Conservation (phyloP, 148 eudicot species). For the Vaccinium vitisidaea region DNA sequence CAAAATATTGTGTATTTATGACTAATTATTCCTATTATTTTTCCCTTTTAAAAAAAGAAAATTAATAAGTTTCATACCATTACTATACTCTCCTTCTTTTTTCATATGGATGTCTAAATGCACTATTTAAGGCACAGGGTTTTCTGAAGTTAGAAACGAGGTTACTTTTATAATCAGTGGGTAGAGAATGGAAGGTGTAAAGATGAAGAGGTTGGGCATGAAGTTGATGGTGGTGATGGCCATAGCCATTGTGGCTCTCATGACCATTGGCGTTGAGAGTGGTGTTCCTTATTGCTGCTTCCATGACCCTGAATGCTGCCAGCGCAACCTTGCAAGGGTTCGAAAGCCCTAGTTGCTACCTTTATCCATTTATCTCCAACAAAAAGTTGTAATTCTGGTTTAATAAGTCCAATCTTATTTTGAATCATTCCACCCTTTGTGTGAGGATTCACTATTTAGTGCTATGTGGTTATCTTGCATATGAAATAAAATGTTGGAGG, state of each 20-base stretch:
- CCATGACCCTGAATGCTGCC: conserved; percentile 10
- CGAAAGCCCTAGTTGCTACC: not conserved
- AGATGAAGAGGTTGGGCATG: not conserved
- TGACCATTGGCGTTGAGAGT: not conserved
- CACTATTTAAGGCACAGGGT: not conserved
- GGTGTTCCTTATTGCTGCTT: not conserved
- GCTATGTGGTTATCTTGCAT: not conserved
- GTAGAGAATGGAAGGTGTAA: not conserved
- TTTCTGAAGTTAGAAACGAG: not conserved
- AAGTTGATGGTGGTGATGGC: not conserved
- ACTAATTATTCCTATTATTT: no score
- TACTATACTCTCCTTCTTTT: not conserved
- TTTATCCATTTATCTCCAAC: not conserved
- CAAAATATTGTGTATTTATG: no score
- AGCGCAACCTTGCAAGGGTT: not conserved
- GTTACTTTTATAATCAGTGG: not conserved
- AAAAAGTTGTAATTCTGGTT: not conserved
- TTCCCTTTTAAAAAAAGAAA: not conserved
- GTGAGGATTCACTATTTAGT: not conserved
- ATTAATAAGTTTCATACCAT: not conserved
- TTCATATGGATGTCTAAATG: not conserved
- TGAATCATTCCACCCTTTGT: not conserved
- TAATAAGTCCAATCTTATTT: not conserved
- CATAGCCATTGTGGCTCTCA: not conserved
- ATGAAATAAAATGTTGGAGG: not conserved